Evolutionary conservation across 805 yeast species (phyloP), one percentile per base, ranked within the genome.

Genomic region (Wickerhamomyces bisporus): DNA sequence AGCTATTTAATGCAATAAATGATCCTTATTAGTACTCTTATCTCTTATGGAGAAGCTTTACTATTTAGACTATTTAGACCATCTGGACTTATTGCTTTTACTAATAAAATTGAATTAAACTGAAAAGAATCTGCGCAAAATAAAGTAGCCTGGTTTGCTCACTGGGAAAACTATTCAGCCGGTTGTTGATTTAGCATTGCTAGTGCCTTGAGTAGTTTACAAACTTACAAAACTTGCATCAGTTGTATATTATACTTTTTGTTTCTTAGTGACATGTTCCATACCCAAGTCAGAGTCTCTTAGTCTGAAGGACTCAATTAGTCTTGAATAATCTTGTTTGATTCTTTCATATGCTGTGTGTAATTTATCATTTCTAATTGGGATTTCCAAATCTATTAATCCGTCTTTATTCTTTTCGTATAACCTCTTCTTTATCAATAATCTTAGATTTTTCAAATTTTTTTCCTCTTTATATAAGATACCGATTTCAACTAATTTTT

Each of bases 321-420:
- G 75, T 32, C 89, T 62, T 37, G 61, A 56, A 57, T 88, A 91
- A 49, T 86, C 96, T 34, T 75, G 81, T 39, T 75, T 79, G 36
- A 89, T 64, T 24, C 79, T 63, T 44, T 72, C 72, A 49, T 78
- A 86, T 0, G 96, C 91, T 10, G 80, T 77, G 36, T 85, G 86
- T 27, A 87, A 66, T 50, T 85, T 85, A 49, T 81, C 86, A 43
- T 70, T 71, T 43, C 75, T 68, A n/a, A 78, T 77, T 1, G 75
- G 66, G n/a, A 62, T 68, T 30, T 81, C 87, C 55, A 87, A 62
- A 5, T 77, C 83, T 26, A 60, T 62, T 38, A 93, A 66, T 0
- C 87, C 88, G 40, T 89, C 97, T 49, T 69, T 75, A 62, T 93
- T 93, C 55, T 86, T 85, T 39, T 76, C 70, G 54, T 70, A 91